Conservation (phyloP, 2,329 filamentous ascomycete genomes). For the Sporothrix luriei region DNA sequence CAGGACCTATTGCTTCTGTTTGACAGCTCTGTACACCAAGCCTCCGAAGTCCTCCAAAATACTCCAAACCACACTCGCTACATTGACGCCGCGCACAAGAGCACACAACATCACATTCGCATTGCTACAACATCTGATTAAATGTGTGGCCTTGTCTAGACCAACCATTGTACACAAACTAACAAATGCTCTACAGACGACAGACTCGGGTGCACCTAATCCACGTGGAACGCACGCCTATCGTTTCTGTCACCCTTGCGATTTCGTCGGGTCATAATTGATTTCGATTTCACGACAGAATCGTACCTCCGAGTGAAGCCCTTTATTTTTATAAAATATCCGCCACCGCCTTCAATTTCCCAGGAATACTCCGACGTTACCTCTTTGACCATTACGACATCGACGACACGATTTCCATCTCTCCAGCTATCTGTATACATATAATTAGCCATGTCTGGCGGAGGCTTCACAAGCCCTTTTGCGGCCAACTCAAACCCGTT, state of each 20-base stretch:
- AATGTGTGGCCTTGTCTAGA: background rate
- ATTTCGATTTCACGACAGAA: background rate
- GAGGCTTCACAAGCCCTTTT: constrained; percentile 71
- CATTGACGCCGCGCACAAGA: background rate
- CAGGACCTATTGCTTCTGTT: constrained; percentile 7
- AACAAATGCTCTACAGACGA: background rate
- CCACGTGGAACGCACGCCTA: background rate
- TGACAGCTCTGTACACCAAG: constrained; percentile 8
- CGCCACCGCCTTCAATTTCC: background rate
- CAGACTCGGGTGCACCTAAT: constrained; percentile 15
- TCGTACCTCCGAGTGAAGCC: background rate
- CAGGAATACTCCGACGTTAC: background rate
- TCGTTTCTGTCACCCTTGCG: background rate
- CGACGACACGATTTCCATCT: background rate
- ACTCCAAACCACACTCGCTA: background rate
- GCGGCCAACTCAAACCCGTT: constrained; percentile 73
- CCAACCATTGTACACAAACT: background rate
- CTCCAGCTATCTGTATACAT: background rate
- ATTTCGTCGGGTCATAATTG: background rate
- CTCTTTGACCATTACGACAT: background rate
- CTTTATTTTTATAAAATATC: background rate
- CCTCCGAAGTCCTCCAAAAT: background rate
- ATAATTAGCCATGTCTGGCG: constrained; percentile 64
- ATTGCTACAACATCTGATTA: constrained; percentile 6
- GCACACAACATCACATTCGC: constrained; percentile 3